Conservation (phyloP, 805 yeast genomes). For the Ogataea minuta region DNA sequence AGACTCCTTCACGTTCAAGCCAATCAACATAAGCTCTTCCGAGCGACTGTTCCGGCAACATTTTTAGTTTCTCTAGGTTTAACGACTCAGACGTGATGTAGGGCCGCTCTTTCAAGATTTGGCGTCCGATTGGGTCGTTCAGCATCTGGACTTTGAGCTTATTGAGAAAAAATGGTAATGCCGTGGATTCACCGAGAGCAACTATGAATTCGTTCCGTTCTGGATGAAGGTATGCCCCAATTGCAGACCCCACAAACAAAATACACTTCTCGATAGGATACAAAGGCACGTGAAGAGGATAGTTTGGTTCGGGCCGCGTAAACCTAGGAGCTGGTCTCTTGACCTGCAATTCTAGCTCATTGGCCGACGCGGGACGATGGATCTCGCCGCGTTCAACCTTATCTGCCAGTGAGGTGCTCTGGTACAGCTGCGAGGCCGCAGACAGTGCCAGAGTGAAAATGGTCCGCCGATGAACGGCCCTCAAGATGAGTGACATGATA, state of each 20-base stretch:
- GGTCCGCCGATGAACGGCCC: background rate
- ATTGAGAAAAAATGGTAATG: constrained; percentile 63
- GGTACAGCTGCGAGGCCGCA: constrained; percentile 5
- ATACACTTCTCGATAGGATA: constrained; percentile 57
- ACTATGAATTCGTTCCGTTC: constrained; percentile 73
- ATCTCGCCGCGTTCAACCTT: constrained; percentile 53
- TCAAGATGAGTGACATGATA: constrained; percentile 8
- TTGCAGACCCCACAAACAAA: constrained; percentile 68
- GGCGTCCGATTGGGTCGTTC: constrained; percentile 69
- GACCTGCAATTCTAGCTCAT: constrained; percentile 28
- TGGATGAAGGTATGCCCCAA: constrained; percentile 76
- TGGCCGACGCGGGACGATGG: constrained; percentile 34
- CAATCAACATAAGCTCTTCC: constrained; percentile 80
- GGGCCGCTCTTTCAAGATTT: constrained; percentile 75
- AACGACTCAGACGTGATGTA: constrained; percentile 73
- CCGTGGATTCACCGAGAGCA: constrained; percentile 88
- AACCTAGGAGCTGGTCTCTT: constrained; percentile 30
- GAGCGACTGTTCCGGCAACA: constrained; percentile 64
- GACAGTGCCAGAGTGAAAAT: constrained; percentile 20
- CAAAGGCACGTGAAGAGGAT: constrained; percentile 80
- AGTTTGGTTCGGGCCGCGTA: constrained; percentile 44
- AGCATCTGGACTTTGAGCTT: constrained; percentile 72
- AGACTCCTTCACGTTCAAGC: constrained; percentile 83
- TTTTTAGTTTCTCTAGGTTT: constrained; percentile 56
- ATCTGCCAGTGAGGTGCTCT: constrained; percentile 44